Evolutionary conservation across 75 land plant genomes (phyloP).

Genomic region (Pinus tabuliformis): DNA sequence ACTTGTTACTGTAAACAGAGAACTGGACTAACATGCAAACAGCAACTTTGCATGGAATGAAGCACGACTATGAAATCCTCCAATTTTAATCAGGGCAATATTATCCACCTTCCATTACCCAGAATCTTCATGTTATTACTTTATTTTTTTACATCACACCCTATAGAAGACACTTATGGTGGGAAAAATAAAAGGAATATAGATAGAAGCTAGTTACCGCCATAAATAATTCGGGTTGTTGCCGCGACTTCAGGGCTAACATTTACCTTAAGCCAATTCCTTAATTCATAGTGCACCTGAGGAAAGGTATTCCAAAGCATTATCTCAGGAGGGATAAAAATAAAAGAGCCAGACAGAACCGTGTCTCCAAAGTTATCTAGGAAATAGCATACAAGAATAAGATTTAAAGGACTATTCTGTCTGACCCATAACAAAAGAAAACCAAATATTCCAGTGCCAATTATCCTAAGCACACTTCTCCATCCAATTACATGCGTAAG

Average conservation of each 20-base stretch:
- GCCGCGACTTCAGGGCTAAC: constrained; percentile 80
- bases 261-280: constrained; percentile 68
- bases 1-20: not conserved
- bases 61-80: not conserved
- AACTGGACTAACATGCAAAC: not conserved
- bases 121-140: not conserved
- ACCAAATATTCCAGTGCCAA: not conserved
- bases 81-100: not conserved
- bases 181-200: not conserved
- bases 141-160: not conserved
- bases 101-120: not conserved
- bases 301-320: not conserved
- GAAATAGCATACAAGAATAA: not conserved
- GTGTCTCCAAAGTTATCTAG: not conserved
- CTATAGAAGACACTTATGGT: not conserved
- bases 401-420: not conserved
- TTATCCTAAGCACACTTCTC: not conserved
- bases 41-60: not conserved
- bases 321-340: not conserved
- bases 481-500: not conserved
- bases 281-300: constrained; percentile 77
- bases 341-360: not conserved
- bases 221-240: constrained; percentile 83
- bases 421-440: not conserved
- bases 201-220: constrained; percentile 48